phyloP scores from a whole-genome alignment of 2,329 filamentous ascomycete genomes.

The Teratosphaeria destructans region DNA sequence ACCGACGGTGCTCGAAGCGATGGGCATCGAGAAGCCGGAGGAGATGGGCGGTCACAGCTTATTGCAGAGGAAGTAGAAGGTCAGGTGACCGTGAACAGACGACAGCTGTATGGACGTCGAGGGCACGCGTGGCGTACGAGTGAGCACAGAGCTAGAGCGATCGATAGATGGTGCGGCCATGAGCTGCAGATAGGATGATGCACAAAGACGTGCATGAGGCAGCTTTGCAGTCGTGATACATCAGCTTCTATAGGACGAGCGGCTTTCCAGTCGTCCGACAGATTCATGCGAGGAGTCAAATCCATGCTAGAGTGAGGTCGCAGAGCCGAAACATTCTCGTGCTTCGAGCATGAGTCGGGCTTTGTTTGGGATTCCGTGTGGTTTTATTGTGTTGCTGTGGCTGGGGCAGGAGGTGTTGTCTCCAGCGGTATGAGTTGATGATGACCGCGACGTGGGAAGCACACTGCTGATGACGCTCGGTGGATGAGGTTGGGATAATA shows the following conservation, averaged over 20 bases:
- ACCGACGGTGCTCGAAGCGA: constrained; percentile 79
- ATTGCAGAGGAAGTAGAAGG: constrained; percentile 51
- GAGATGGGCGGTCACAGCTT: constrained; percentile 87
- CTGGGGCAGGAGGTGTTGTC: not conserved
- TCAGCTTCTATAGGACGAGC: too few species aligned
- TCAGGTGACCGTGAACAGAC: not conserved
- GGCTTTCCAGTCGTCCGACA: not conserved
- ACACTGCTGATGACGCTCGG: not conserved
- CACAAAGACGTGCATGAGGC: not conserved
- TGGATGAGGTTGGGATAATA: not conserved
- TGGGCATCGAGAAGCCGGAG: constrained; percentile 81
- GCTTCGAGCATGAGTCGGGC: not conserved
- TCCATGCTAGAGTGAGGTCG: not conserved
- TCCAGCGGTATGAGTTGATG: not conserved
- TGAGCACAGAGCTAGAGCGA: not conserved
- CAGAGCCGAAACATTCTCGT: not conserved
- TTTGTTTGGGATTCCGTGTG: not conserved
- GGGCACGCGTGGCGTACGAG: not conserved
- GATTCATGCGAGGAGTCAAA: not conserved
- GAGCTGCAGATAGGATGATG: not conserved
- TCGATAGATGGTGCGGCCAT: not conserved
- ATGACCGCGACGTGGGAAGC: not conserved
- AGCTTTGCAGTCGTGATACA: too few species aligned
- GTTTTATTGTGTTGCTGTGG: not conserved
- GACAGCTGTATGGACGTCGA: not conserved